Conservation (phyloP, 768 basidiomycete species). For the Wakefieldia striispora region DNA sequence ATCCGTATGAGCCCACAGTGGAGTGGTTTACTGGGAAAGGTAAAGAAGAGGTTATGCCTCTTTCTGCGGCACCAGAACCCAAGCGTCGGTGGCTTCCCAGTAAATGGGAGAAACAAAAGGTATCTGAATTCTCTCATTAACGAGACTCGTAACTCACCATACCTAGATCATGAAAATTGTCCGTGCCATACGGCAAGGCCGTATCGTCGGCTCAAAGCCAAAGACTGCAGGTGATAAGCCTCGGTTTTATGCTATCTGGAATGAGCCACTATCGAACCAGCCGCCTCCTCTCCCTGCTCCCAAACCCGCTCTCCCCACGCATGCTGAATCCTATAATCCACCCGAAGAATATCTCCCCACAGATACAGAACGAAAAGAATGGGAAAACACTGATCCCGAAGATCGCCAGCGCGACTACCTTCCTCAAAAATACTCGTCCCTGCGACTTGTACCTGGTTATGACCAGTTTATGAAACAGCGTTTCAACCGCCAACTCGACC, state of each 20-base stretch:
- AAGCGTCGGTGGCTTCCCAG: slow-evolving; percentile 96
- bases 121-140: slow-evolving; percentile 27
- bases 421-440: slow-evolving; percentile 77
- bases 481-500: slow-evolving; percentile 90
- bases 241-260: slow-evolving; percentile 89
- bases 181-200: slow-evolving; percentile 94
- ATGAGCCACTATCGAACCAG: slow-evolving; percentile 67
- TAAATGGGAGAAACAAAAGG: slow-evolving; percentile 99
- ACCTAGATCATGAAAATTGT: slow-evolving; percentile 98
- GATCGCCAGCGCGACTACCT: slow-evolving; percentile 89
- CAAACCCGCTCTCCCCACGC: slow-evolving; percentile 82
- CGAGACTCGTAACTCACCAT: slow-evolving; percentile 2
- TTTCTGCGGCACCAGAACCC: slow-evolving; percentile 89
- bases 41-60: slow-evolving; percentile 91
- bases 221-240: slow-evolving; percentile 62
- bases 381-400: slow-evolving; percentile 81
- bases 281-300: slow-evolving; percentile 92
- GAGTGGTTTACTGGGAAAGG: slow-evolving; percentile 99
- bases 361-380: slow-evolving; percentile 74
- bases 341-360: slow-evolving; percentile 95
- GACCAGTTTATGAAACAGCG: slow-evolving; percentile 89
- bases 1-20: slow-evolving; percentile 90
- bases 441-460: slow-evolving; percentile 92
- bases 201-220: slow-evolving; percentile 88
- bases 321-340: slow-evolving; percentile 98